Evolutionary conservation across 306 rosid species (phyloP), one percentile per base, ranked within the genome.

Genomic region (Urtica urens): DNA sequence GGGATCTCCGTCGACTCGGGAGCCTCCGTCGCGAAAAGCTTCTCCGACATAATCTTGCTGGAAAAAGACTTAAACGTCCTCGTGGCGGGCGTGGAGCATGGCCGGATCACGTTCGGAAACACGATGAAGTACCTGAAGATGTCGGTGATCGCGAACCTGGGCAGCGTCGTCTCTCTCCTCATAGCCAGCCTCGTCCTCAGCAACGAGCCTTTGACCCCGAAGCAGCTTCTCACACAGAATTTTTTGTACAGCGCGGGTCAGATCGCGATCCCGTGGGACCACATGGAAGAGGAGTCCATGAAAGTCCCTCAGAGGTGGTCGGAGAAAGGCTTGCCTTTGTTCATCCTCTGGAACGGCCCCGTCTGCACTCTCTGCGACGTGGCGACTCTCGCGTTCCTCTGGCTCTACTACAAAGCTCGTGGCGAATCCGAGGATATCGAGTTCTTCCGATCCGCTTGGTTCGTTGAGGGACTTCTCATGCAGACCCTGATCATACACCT

Each of bases 1-100:
- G 82, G 93, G 56, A 85, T 85, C 53, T 75, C 95, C 1, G 87
- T 85, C 63, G 95, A 85, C 42, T 85, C 95, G 0, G 95, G 87
- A 1, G 87, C 67, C 18, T 77, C 95, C 24, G 78, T 85, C 37
- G 92, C 95, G 7, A 85, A 85, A 65, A 92, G 78, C 58, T 78
- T 78, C 51, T 90, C 95, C 14, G 95, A 85, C 30, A 85, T 85
- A 19, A 85, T 85, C 63, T 58, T 85, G 45, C 81, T 85, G 6
- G 95, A 85, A 74, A 80, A 85, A 62, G 95, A 85, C 47, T 76
- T 85, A 10, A 85, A 85, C 10, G 95, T 85, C 44, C 84, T 85
- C 5, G 77, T 70, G 2, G 80, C 87, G 0, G 95, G 95, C 45
- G 95, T 80, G 31, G 93, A 80, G 66, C 95, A 80, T 2, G 95